Evolutionary conservation across 768 basidiomycete genomes (phyloP).

Genomic region (Panaeolus cyanescens): DNA sequence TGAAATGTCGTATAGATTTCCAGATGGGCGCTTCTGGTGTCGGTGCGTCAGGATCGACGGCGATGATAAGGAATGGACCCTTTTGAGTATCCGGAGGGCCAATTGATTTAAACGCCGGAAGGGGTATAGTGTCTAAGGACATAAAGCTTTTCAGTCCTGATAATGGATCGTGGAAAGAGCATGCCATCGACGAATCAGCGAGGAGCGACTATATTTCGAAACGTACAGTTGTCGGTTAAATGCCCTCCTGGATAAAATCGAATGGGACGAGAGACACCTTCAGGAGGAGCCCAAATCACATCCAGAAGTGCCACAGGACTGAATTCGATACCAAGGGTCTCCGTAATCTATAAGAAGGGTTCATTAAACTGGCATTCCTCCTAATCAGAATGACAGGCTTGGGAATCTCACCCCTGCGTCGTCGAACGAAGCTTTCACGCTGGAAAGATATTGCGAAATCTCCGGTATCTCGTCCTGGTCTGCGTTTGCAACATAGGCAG

Average conservation of each 20-base stretch:
- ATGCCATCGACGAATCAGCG: too few species aligned
- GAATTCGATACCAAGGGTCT: neutral
- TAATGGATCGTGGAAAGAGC: too few species aligned
- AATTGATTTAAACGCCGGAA: neutral
- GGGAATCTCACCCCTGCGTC: neutral
- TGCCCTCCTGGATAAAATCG: neutral
- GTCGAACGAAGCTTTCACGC: neutral
- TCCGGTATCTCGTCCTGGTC: neutral
- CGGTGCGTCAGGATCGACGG: conserved; percentile 3
- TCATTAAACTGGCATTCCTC: too few species aligned
- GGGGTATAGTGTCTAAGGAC: neutral
- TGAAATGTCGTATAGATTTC: neutral
- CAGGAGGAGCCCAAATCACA: neutral
- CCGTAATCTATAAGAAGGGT: neutral
- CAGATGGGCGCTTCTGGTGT: neutral
- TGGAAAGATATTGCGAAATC: neutral
- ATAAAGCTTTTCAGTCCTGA: neutral
- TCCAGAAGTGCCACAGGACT: neutral
- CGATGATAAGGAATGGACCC: conserved; percentile 4
- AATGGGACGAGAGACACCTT: neutral
- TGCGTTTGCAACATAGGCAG: neutral
- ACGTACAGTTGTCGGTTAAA: neutral
- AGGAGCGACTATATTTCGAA: too few species aligned
- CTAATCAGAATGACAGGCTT: too few species aligned
- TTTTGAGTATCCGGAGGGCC: neutral